Evolutionary conservation across 768 basidiomycete species (phyloP).

Genomic region (Amanita pallidorosea): DNA sequence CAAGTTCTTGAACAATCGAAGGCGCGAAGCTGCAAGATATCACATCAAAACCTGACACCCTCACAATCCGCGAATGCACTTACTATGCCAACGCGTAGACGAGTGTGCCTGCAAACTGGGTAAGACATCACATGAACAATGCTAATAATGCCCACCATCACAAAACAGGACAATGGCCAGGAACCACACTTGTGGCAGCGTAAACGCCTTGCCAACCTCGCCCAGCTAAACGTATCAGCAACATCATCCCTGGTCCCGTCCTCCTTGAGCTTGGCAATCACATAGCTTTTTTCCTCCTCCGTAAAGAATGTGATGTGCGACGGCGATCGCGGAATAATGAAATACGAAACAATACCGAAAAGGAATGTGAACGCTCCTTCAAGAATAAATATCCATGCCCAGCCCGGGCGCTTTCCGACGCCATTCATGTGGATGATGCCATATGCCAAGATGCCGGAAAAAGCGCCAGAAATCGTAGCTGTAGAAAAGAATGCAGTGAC

Average conservation of each 20-base stretch:
- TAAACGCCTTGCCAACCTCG: constrained; percentile 39
- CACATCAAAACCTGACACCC: constrained; percentile 1
- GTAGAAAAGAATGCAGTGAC: constrained; percentile 40
- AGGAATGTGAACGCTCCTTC: constrained; percentile 56
- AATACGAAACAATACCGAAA: constrained; percentile 41
- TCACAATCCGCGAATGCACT: constrained; percentile 9
- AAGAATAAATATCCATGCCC: constrained; percentile 63
- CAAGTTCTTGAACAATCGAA: constrained; percentile 55
- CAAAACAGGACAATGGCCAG: constrained; percentile 41
- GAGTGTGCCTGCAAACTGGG: constrained; percentile 22
- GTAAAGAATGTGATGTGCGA: constrained; percentile 31
- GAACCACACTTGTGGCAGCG: constrained; percentile 44
- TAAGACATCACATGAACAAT: not conserved
- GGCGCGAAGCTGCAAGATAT: constrained; percentile 46
- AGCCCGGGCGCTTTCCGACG: constrained; percentile 39
- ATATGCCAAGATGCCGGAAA: constrained; percentile 58
- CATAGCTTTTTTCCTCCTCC: constrained; percentile 35
- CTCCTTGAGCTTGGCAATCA: constrained; percentile 26
- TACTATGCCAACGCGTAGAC: constrained; percentile 41
- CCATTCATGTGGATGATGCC: constrained; percentile 59
- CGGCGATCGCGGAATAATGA: constrained; percentile 16
- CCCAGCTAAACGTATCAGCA: constrained; percentile 43
- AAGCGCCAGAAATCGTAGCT: constrained; percentile 51
- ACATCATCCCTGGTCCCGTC: constrained; percentile 32
- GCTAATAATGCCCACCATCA: constrained; percentile 24